Evolutionary conservation across 2,329 filamentous ascomycete genomes (phyloP), one percentile per base, ranked within the genome.

Genomic region (Apiospora saccharicola): DNA sequence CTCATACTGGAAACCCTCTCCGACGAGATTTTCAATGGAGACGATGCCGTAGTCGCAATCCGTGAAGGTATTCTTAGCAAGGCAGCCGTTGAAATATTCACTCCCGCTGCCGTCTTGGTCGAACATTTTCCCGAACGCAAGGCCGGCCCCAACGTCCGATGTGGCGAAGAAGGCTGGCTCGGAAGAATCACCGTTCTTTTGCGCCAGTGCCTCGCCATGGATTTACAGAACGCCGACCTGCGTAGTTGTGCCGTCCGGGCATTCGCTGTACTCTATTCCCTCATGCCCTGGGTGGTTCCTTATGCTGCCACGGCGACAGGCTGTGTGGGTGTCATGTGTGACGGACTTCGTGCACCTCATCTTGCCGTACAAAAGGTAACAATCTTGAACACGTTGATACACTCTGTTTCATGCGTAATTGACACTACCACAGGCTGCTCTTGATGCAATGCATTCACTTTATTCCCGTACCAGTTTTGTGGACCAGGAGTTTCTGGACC

Each of bases 41-140:
- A 98, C 79, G 96, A 98, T 82, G 89, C 93, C 1, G 91, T 95
- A 5, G 95, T 96, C 19, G 93, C 93, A 22, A 85, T 98, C 78
- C 91, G 96, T 75, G 94, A 96, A 80, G 93, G 92, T 70, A 90
- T 94, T 71, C 88, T 99, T 74, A 97, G 95, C 80, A 93, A 94
- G 80, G 94, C 94, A 14, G 93, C 96, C 78, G 94, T 98, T 74
- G 96, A 98, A 81, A 95, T 98, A 74, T 97, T 98, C 81, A 97
- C 95, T 0, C 94, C 96, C 1, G 87, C 90, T 34, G 84, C 86
- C 1, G 91, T 98, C 26, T 90, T 98, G 71, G 84, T 90, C 74
- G 92, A 97, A 75, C 88, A 92, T 34, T 94, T 95, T 78, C 92
- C 94, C 14, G 91, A 92, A 77, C 88, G 94, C 76, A 91, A 94